Percentiles rank a stretch among this genome's conserved stretches.
Conservation (phyloP, 805 yeast species). For the Cephaloascus fragrans region DNA sequence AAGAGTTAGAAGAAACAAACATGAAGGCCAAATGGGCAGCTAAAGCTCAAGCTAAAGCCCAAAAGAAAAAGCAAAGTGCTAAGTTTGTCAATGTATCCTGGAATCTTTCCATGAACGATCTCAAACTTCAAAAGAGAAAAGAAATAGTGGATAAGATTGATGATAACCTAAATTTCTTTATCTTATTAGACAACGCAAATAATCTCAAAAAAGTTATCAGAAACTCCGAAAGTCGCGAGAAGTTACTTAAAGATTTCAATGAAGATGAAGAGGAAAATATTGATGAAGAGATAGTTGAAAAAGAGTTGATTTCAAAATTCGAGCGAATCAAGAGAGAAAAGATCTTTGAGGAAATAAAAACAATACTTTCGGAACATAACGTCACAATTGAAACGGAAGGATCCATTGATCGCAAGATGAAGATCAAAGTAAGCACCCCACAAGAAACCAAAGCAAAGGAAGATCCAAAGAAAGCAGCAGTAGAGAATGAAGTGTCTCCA, state of each 20-base stretch:
- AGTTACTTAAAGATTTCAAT: neutral
- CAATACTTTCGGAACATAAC: neutral
- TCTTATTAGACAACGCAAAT: conserved; percentile 8
- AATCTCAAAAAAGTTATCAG: neutral
- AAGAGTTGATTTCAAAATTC: neutral
- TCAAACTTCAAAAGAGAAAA: conserved; percentile 39
- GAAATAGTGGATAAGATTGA: conserved; percentile 36
- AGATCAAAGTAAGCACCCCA: conserved; percentile 8
- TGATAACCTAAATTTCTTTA: conserved; percentile 25
- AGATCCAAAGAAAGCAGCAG: conserved; percentile 5
- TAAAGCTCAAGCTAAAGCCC: conserved; percentile 6
- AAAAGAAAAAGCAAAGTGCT: conserved; percentile 21
- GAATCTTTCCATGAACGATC: conserved; percentile 45
- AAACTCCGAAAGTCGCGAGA: too few relatives aligned
- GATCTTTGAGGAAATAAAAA: neutral
- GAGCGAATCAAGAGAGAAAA: neutral
- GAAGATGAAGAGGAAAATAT: neutral
- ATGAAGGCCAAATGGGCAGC: neutral
- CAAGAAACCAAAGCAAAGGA: neutral
- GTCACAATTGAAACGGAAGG: conserved; percentile 11
- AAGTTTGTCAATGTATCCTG: conserved; percentile 44
- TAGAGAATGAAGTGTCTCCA: conserved; percentile 4
- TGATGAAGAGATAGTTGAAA: neutral
- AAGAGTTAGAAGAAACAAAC: neutral
- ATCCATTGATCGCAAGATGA: conserved; percentile 32